Evolutionary conservation across 2,329 filamentous ascomycete genomes (phyloP), one percentile per base, ranked within the genome.

Genomic region (Sporothrix sp.): DNA sequence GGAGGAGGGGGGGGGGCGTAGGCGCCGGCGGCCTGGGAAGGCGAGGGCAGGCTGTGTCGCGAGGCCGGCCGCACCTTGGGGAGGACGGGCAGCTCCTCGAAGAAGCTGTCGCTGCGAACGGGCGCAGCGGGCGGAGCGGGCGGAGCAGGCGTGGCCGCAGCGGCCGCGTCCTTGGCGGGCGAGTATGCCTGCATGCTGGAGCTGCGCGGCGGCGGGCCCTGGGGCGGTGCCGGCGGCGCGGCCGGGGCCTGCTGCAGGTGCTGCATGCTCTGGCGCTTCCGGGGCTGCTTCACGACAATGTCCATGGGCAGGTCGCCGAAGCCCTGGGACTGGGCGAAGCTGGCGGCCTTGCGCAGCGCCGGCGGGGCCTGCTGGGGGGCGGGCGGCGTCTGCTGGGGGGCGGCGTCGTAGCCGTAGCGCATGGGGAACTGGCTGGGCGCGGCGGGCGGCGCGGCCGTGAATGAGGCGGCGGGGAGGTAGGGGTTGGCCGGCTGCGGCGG

Each of bases 291-390:
- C 25, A 85, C 78, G 27, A 98, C 78, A 27, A 98, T 77, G 50
- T 96, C 91, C 67, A 93, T 87, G 4, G 93, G 93, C 18, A 98
- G 73, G 68, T 98, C 94, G 60, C 93, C 18, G 91, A 97, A 44
- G 51, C 87, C 87, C 67, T 95, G 97, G 3, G 87, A 72, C 65
- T 94, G 85, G 6, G 79, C 87, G 66, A 95, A 98, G 66, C 91
- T 97, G 63, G 94, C 81, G 1, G 79, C 73, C 66, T 81, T 81
- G 27, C 32, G 33, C 13, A 44, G 43, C 2, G 51, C 25, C 10
- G 42, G 43, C 11, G 44, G 51, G n/a, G 16, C 7, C 21, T 48
- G 25, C 18, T 48, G 43, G 52, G 76, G 59, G 55, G 27, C 18
- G 2, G 42, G 20, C 16, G 61, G 58, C 9, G 35, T 10, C 16